These are phyloP conservation scores for Hypoxylon sp. DNA, from an alignment of 2,329 filamentous ascomycete species.

Conservation along the genomic window DNA sequence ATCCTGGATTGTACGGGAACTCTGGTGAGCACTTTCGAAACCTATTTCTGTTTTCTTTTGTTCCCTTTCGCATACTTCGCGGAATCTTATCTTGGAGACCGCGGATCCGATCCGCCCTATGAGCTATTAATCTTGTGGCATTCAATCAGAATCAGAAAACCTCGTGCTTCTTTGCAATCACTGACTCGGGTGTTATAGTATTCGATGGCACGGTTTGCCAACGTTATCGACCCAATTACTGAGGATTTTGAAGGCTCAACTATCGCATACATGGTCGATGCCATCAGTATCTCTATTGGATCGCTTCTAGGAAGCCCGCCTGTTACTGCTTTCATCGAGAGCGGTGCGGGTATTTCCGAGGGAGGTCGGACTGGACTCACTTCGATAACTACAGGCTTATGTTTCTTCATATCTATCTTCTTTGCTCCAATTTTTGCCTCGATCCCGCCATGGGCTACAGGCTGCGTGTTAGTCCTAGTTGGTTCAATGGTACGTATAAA, in stretches of 20 bases:
- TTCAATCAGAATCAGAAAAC: not conserved
- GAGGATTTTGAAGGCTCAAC: slow-evolving; percentile 91
- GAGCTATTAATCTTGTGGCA: not conserved
- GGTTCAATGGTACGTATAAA: slow-evolving; percentile 72
- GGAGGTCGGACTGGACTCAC: slow-evolving; percentile 90
- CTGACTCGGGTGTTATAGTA: slow-evolving; percentile 66
- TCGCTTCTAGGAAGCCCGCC: slow-evolving; percentile 83
- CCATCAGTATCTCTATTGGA: slow-evolving; percentile 82
- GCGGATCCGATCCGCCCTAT: not conserved
- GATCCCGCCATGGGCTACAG: slow-evolving; percentile 90
- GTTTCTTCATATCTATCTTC: slow-evolving; percentile 90
- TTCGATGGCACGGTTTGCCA: slow-evolving; percentile 88
- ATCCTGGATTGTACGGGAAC: slow-evolving; percentile 91
- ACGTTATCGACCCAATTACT: slow-evolving; percentile 83
- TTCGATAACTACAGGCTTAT: slow-evolving; percentile 81
- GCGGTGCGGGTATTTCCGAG: slow-evolving; percentile 90
- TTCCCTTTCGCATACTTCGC: not conserved
- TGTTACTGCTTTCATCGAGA: slow-evolving; percentile 89
- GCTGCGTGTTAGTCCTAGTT: slow-evolving; percentile 88
- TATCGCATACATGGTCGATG: slow-evolving; percentile 87
- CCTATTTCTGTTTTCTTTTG: no score
- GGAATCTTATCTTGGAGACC: not conserved
- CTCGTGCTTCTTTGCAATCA: not conserved
- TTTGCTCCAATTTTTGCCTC: slow-evolving; percentile 93
- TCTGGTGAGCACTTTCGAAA: slow-evolving; percentile 40